phyloP scores from a whole-genome alignment of 2,329 filamentous ascomycete species.

The Botrytis aclada region DNA sequence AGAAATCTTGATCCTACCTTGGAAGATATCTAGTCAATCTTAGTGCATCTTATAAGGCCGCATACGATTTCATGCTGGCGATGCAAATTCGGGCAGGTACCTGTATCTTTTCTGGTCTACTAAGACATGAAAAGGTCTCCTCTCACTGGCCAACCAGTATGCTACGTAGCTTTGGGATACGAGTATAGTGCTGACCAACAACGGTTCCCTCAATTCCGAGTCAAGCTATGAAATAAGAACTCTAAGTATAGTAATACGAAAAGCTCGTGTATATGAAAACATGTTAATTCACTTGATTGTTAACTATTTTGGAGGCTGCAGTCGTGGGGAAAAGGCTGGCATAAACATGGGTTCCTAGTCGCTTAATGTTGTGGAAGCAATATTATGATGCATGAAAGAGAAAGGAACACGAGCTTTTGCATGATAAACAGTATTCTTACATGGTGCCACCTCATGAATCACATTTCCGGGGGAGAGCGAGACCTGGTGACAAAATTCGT shows the following conservation, averaged over 20 bases:
- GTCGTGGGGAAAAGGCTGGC: slow-evolving; percentile 2
- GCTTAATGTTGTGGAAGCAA: slow-evolving; percentile 17
- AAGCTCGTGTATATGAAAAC: background rate
- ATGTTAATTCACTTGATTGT: background rate
- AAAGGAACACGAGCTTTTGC: slow-evolving; percentile 17
- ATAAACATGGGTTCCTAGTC: slow-evolving; percentile 16
- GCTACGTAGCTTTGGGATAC: slow-evolving; percentile 12
- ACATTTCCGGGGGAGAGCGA: slow-evolving; percentile 12
- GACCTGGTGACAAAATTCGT: slow-evolving; percentile 13
- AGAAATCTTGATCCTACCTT: background rate
- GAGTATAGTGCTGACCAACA: slow-evolving; percentile 11
- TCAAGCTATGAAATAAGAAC: background rate
- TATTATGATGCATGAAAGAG: slow-evolving; percentile 15
- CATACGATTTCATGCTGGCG: slow-evolving; percentile 6
- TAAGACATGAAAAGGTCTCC: background rate
- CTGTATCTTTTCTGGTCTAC: slow-evolving; percentile 3
- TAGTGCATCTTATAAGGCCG: slow-evolving; percentile 7
- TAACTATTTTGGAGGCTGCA: background rate
- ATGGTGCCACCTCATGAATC: slow-evolving; percentile 16
- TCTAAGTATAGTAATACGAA: background rate
- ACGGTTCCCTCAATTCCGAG: background rate
- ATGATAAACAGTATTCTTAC: slow-evolving; percentile 12
- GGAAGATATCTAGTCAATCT: background rate
- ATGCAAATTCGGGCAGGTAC: slow-evolving; percentile 14
- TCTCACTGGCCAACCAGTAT: slow-evolving; percentile 6